Percentiles rank a stretch among this genome's conserved stretches.
phyloP scores from a whole-genome alignment of 2,329 filamentous ascomycete species.

The Aureobasidium sp. region DNA sequence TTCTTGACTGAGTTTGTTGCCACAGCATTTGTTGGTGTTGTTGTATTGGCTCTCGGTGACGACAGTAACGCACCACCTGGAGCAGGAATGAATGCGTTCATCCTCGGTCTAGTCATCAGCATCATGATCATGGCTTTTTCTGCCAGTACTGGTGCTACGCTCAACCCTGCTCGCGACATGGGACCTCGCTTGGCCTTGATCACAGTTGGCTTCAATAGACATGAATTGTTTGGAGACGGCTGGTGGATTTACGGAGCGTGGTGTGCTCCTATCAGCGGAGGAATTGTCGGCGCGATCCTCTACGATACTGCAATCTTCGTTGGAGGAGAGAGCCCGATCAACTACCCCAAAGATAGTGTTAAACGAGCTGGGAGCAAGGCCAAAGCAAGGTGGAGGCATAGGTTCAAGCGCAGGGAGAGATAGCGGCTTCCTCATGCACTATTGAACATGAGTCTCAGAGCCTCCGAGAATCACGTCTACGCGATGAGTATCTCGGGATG shows the following conservation, averaged over 20 bases:
- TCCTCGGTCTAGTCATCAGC: slow-evolving; percentile 40
- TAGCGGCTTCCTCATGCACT: background rate
- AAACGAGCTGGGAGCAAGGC: slow-evolving; percentile 22
- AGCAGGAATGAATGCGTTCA: slow-evolving; percentile 46
- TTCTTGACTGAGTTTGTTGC: slow-evolving; percentile 46
- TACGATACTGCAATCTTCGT: slow-evolving; percentile 47
- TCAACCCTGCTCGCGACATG: slow-evolving; percentile 47
- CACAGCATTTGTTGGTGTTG: slow-evolving; percentile 35
- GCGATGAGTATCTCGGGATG: background rate
- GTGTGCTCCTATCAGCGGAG: slow-evolving; percentile 35
- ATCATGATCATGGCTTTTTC: slow-evolving; percentile 35
- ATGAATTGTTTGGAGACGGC: slow-evolving; percentile 31
- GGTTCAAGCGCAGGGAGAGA: background rate
- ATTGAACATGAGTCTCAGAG: slow-evolving; percentile 4
- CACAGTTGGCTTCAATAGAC: slow-evolving; percentile 38
- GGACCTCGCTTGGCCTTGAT: slow-evolving; percentile 42
- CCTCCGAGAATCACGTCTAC: background rate
- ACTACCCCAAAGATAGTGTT: slow-evolving; percentile 36
- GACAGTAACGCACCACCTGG: slow-evolving; percentile 32
- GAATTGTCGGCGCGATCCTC: slow-evolving; percentile 38
- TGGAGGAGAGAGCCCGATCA: slow-evolving; percentile 44
- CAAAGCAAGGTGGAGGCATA: slow-evolving; percentile 9
- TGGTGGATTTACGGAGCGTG: slow-evolving; percentile 45
- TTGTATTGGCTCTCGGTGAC: slow-evolving; percentile 34
- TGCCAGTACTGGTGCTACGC: slow-evolving; percentile 42